Conservation (phyloP, 2,329 filamentous ascomycete species). For the Orbilia quercus region DNA sequence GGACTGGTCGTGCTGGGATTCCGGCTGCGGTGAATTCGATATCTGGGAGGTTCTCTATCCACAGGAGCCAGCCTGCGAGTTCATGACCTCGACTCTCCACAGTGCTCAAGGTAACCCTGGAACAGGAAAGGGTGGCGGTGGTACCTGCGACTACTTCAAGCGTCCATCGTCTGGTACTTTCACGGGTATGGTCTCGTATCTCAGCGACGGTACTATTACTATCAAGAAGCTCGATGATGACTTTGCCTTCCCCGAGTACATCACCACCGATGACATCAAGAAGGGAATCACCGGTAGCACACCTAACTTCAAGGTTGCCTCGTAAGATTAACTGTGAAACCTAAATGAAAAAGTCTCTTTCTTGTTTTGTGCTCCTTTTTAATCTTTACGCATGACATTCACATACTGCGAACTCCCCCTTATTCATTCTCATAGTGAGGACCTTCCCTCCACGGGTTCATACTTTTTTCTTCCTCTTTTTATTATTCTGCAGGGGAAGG, state of each 20-base stretch:
- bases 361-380: constrained; percentile 23
- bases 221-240: constrained; percentile 68
- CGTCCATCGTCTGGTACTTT: constrained; percentile 72
- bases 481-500: constrained; percentile 39
- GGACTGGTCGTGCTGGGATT: constrained; percentile 78
- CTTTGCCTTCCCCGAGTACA: constrained; percentile 57
- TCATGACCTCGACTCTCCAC: constrained; percentile 78
- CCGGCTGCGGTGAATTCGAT: constrained; percentile 79
- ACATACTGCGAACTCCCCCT: constrained; percentile 12
- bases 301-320: constrained; percentile 38
- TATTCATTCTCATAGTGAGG: constrained; percentile 21
- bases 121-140: constrained; percentile 69
- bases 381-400: constrained; percentile 53
- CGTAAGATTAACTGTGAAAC: constrained; percentile 25
- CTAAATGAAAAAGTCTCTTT: constrained; percentile 40
- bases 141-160: constrained; percentile 77
- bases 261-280: constrained; percentile 43
- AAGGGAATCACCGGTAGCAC: constrained; percentile 29
- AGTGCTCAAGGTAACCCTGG: constrained; percentile 61
- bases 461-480: constrained; percentile 15
- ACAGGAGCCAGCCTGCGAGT: constrained; percentile 70
- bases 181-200: constrained; percentile 74
- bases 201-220: constrained; percentile 67
- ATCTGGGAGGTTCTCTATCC: constrained; percentile 74
- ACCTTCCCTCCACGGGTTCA: constrained; percentile 11